Base-by-base conservation (phyloP, 805 yeast species). In the Starmerella stellata region DNA sequence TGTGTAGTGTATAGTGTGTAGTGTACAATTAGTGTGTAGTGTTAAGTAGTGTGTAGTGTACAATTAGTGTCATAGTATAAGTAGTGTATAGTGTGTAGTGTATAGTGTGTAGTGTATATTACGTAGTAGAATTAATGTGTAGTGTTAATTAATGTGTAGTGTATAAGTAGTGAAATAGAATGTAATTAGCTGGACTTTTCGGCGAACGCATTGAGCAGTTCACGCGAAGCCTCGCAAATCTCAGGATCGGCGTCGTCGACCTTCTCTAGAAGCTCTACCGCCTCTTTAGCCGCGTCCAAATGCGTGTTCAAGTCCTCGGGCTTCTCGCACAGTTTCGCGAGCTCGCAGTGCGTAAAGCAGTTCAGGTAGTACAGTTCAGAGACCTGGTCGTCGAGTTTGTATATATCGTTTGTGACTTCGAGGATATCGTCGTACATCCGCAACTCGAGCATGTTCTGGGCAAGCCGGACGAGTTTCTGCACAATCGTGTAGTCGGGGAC, bases 281-380 rank as follows among this genome's bases (percentile, higher is more conserved):
- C 63, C 28, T 64, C 58, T 14, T 58, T 48, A 4, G 63, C 61
- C 16, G 62, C 65, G 7, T 46, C 60, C 15, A 56, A 60, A 20
- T 60, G 65, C 30, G 66, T 65, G 16, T 56, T 39, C 15, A 34
- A 41, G 35, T 41, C 45, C 5, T 37, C 32, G 19, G 36, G 37
- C 11, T 30, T 30, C n/a, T 27, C 18, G 19, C 35, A 35, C 15
- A 30, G 24, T 13, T 14, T 27, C 18, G 31, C 8, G 16, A 36
- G 38, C 41, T 24, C 31, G 40, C 44, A 63, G 51, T 75, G 66
- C 0, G 90, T 73, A 50, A 85, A 71, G 0, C 90, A 92, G 52
- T 81, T 92, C 46, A 83, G 61, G 55, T 90, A 90, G 52, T 70
- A 78, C 30, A 76, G 68, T 51, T 90, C 96, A 41, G 81, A 63